These are phyloP conservation scores for Lagenidium sp. DNA, from an alignment of 352 stramenopile genomes.

Conservation along the genomic window DNA sequence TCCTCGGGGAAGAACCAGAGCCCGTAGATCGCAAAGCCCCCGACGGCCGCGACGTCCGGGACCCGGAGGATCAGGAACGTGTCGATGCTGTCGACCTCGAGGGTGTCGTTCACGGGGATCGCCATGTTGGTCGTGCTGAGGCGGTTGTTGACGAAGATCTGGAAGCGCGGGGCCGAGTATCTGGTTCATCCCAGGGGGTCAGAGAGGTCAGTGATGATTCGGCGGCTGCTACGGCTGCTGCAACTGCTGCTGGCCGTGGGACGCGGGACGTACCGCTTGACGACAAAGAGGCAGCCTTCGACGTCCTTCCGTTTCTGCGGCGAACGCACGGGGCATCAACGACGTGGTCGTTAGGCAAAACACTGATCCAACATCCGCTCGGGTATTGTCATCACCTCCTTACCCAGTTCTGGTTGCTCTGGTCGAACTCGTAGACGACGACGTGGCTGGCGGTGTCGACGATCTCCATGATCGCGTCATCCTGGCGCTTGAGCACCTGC, in stretches of 20 bases:
- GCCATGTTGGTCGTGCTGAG: constrained; percentile 84
- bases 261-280: constrained; percentile 45
- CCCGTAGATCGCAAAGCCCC: constrained; percentile 75
- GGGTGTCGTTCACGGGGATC: constrained; percentile 52
- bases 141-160: constrained; percentile 88
- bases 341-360: too few relatives aligned
- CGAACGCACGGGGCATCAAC: neutral
- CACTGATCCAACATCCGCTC: too few relatives aligned
- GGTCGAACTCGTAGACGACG: constrained; percentile 86
- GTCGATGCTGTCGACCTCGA: constrained; percentile 79
- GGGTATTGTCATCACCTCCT: constrained; percentile 17
- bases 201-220: neutral
- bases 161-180: constrained; percentile 66
- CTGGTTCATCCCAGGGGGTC: constrained; percentile 13
- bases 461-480: constrained; percentile 71
- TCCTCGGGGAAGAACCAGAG: constrained; percentile 86
- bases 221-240: too few relatives aligned
- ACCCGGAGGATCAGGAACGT: constrained; percentile 80
- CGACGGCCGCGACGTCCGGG: constrained; percentile 17
- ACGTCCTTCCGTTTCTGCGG: constrained; percentile 80
- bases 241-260: too few relatives aligned
- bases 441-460: constrained; percentile 81
- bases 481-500: constrained; percentile 79
- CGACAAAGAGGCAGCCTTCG: constrained; percentile 77
- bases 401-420: constrained; percentile 75